Conservation (phyloP, 352 stramenopile species). For the Sclerospora graminicola region DNA sequence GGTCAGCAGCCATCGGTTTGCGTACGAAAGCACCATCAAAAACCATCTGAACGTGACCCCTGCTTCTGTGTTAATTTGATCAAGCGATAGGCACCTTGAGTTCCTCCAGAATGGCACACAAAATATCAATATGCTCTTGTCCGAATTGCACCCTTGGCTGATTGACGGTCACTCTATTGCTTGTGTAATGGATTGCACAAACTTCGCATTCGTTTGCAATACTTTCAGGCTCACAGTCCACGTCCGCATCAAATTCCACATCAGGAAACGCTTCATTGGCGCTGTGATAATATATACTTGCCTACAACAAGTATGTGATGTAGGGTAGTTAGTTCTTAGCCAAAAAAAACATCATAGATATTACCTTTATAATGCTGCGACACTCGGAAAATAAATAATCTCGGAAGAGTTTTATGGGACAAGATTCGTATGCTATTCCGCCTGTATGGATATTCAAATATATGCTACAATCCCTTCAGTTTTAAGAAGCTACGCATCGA, state of each 20-base stretch:
- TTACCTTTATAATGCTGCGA: too few species aligned
- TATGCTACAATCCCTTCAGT: conserved; percentile 58
- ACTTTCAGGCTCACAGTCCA: too few species aligned
- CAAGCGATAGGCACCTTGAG: conserved; percentile 69
- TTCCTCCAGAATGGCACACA: conserved; percentile 79
- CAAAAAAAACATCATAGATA: background rate
- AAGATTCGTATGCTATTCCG: too few species aligned
- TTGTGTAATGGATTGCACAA: conserved; percentile 18
- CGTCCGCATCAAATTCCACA: too few species aligned
- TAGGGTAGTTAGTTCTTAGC: conserved; percentile 2
- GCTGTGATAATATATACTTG: conserved; percentile 69
- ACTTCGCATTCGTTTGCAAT: conserved; percentile 26
- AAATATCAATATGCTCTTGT: too few species aligned
- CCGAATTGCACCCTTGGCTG: conserved; percentile 66
- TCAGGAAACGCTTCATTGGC: conserved; percentile 65
- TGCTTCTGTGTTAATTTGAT: conserved; percentile 57
- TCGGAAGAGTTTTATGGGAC: too few species aligned
- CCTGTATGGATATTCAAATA: too few species aligned
- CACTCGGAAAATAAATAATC: conserved; percentile 84
- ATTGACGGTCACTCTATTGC: conserved; percentile 8
- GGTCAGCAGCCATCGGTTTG: conserved; percentile 84
- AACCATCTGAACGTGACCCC: too few species aligned
- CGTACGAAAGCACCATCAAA: conserved; percentile 76
- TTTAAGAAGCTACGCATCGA: conserved; percentile 37
- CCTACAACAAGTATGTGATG: conserved; percentile 10